Evolutionary conservation across 352 stramenopile species (phyloP), one percentile per base, ranked within the genome.

Genomic region (Thalassiosira mediterranea): DNA sequence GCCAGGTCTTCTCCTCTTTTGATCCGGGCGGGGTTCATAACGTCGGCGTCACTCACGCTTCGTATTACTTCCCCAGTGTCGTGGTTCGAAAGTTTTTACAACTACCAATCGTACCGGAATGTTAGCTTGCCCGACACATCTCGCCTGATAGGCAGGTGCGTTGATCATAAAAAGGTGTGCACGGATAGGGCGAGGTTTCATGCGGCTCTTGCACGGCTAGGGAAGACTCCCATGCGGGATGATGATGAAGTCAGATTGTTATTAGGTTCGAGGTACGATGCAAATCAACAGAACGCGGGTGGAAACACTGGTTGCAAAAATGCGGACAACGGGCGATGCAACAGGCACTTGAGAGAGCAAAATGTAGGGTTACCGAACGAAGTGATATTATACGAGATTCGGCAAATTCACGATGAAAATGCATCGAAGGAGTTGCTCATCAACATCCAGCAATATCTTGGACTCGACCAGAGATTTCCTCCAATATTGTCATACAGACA

Each of bases 361-460:
- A 21, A 38, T 7, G 21, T 5, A 56, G 26, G 21, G 11, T 25
- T 73, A 15, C 63, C 46, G n/a, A 85, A 85, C 60, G 59, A 42
- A 28, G 26, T 90, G 1, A 83, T 87, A 69, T 37, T 90, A 0
- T 87, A 86, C 37, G 83, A 90, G 49, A 48, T 77, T 28, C 53
- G 60, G 38, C 68, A 86, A 68, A 51, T 90, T 15, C 52, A 61
- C 10, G 57, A 84, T 40, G 31, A 53, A 52, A 44, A 46, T 13
- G 37, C 51, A 47, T 47, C 58, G 7, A 76, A 65, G 34, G 4
- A 72, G 31, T 2, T 72, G 38, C 62, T 47, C 11, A 34, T 13
- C 1, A 47, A 48, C 49, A 52, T 77, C 31, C 32, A 56, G 26
- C 17, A 71, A 15, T 77, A 71, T 28, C 15, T 77, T n/a, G 32